These are phyloP conservation scores for Malania oleifera DNA, from an alignment of 164 flowering plant genomes.

Conservation along the genomic window DNA sequence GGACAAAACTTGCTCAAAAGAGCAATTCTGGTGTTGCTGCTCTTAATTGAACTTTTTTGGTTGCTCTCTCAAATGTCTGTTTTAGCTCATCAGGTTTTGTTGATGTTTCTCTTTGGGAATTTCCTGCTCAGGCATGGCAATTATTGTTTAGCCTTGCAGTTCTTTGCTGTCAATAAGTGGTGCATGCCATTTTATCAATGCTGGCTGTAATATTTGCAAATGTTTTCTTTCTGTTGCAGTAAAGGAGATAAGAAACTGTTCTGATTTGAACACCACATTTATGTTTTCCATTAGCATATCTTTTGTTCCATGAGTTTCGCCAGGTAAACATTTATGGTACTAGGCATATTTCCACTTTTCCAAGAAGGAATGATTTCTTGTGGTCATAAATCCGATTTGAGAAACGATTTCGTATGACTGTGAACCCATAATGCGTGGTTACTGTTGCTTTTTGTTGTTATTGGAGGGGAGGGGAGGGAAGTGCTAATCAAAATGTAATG, in stretches of 20 bases:
- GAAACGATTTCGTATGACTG: too few species aligned
- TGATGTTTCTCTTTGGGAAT: conserved; percentile 7
- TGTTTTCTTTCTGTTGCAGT: not conserved
- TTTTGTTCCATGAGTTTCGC: too few species aligned
- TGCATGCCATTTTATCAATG: conserved; percentile 18
- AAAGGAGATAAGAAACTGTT: not conserved
- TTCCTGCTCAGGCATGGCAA: conserved; percentile 12
- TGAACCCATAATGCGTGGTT: too few species aligned
- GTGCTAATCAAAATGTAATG: too few species aligned
- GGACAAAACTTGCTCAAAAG: conserved; percentile 44
- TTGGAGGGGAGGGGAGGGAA: too few species aligned
- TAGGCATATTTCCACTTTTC: too few species aligned
- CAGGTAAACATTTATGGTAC: too few species aligned
- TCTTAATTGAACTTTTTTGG: conserved; percentile 18
- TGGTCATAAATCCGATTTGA: too few species aligned
- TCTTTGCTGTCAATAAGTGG: conserved; percentile 21
- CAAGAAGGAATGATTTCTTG: too few species aligned
- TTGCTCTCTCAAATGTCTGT: conserved; percentile 2
- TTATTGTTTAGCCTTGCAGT: conserved; percentile 3
- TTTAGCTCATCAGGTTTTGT: conserved; percentile 3
- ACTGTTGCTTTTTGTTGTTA: too few species aligned
- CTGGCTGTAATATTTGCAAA: not conserved
- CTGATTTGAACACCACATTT: too few species aligned
- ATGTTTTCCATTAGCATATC: too few species aligned
- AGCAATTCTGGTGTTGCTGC: conserved; percentile 25